Base-by-base conservation (phyloP, 1,284 basidiomycete species). In the Paramarasmius palmivorus region DNA sequence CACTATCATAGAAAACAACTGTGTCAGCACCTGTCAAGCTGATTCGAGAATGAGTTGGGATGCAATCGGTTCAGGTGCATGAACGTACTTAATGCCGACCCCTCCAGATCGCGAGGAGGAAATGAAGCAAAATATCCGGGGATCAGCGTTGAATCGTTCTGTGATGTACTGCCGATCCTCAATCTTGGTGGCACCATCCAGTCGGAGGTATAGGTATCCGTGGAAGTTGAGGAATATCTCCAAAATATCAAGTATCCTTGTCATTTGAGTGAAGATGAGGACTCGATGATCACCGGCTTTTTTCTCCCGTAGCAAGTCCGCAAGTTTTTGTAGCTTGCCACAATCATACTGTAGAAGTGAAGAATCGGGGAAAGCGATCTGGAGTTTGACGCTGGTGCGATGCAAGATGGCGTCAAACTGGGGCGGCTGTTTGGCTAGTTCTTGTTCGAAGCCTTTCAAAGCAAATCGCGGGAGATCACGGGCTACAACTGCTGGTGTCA, bases 181-280 rank as follows among this genome's bases (percentile, higher is more conserved):
- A 55, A 98, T 94, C 73, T 94, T 95, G 44, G 95, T 98, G 40
- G 92, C 88, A 0, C 96, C 95, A 65, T 98, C 96, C 20, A 98
- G 75, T 4, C 95, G 83, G 8, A 98, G 81, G 68, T 98, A 98
- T 4, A 95, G 82, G 67, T 96, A 94, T 0, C 95, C 96, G 63
- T 95, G 93, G 60, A 93, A 88, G 63, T 91, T 96, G 56, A 98
- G 79, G 72, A 96, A 98, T 35, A 88, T 87, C 67, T 98, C 96
- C 48, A 98, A 79, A 53, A 98, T 95, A 69, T 98, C 95, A 52
- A 98, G 78, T 35, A 98, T 90, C 55, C 83, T 82, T 20, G 95
- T 98, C 95, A 98, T 98, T 66, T 98, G 95, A 0, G 95, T 98
- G 69, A 98, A 98, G 62, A 98, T 96, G 46, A 98, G 78, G 20